Evolutionary conservation across 352 stramenopile species (phyloP).

Genomic region (Phytopythium oedochilum): DNA sequence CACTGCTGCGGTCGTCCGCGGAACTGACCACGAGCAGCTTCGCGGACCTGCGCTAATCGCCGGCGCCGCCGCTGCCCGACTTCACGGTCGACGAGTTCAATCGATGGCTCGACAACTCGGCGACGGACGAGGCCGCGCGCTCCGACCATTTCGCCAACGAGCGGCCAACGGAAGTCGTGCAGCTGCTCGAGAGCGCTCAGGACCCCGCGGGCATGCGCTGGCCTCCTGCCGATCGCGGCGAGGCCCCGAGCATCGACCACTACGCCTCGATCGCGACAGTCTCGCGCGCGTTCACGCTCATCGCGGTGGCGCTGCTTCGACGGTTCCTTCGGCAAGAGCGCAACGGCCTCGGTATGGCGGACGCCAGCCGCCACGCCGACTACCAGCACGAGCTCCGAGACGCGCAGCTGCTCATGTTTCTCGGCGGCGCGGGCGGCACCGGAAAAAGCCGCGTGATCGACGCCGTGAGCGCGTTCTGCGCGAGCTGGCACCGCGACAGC

Average conservation of each 20-base stretch:
- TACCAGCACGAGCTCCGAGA: neutral
- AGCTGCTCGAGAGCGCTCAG: neutral
- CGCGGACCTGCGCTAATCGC: no score
- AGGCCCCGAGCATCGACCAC: neutral
- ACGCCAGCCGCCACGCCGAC: no score
- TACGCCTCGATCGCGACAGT: neutral
- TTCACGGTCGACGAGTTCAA: neutral
- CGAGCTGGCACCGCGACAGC: neutral
- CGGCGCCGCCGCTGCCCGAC: no score
- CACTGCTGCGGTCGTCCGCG: no score
- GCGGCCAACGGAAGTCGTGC: constrained; percentile 3
- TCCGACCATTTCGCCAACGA: neutral
- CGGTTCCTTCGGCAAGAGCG: constrained; percentile 4
- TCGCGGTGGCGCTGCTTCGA: neutral
- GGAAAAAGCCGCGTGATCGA: constrained; percentile 10
- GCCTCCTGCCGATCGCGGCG: neutral
- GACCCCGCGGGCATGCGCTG: neutral
- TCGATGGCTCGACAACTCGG: neutral
- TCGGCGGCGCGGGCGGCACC: constrained; percentile 5
- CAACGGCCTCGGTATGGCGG: no score
- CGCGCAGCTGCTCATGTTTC: constrained; percentile 7
- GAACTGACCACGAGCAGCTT: no score
- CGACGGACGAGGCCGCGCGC: neutral
- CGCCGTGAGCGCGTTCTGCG: constrained; percentile 5
- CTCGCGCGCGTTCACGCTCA: neutral